Evolutionary conservation across 306 rosid genomes (phyloP).

Genomic region (Medicago truncatula): MtrunA17r5.0-ANR NC_053048.1:42604501-42605000

Average conservation of each 20-base stretch:
- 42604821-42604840: conserved; percentile 78
- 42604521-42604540: no score
- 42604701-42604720: conserved; percentile 23
- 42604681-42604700: conserved; percentile 29
- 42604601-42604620: conserved; percentile 92
- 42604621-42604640: conserved; percentile 93
- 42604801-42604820: conserved; percentile 83
- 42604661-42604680: conserved; percentile 11
- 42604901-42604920: neutral
- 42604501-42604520: neutral
- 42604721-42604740: conserved; percentile 36
- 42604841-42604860: neutral
- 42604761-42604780: conserved; percentile 95
- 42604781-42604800: conserved; percentile 91
- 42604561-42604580: conserved; percentile 60
- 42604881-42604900: conserved; percentile 15
- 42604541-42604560: conserved; percentile 13
- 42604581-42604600: conserved; percentile 81
- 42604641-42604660: conserved; percentile 87
- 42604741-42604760: conserved; percentile 89
- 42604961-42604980: conserved; percentile 92
- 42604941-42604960: conserved; percentile 81
- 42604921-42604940: conserved; percentile 35
- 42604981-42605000: conserved; percentile 82
- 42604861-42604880: neutral